Evolutionary conservation across 345 rosid genomes (phyloP).

Genomic region (Populus euphratica): DNA sequence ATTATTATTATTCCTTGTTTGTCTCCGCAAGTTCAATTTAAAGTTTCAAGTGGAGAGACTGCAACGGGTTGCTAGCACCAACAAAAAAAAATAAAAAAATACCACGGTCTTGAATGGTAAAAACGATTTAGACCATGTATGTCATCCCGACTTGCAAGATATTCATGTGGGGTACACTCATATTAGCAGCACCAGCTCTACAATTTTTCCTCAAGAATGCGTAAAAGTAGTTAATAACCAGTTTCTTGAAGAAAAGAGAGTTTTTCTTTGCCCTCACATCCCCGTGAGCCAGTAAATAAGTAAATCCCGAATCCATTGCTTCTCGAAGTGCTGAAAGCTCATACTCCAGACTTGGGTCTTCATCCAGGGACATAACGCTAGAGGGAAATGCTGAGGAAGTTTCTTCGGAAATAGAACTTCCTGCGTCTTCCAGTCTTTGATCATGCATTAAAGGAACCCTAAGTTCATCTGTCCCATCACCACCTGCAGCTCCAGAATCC

Average conservation of each 20-base stretch:
- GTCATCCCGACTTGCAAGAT: constrained; percentile 85
- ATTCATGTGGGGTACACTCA: constrained; percentile 88
- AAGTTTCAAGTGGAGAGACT: not conserved
- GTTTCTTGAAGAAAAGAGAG: constrained; percentile 76
- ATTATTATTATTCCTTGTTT: not conserved
- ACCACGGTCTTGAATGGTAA: not conserved
- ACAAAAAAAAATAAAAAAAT: not conserved
- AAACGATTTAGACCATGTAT: constrained; percentile 59
- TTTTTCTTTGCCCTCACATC: constrained; percentile 84
- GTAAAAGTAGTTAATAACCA: constrained; percentile 85
- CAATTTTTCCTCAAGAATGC: constrained; percentile 78
- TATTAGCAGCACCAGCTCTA: constrained; percentile 73
- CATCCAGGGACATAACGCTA: constrained; percentile 46
- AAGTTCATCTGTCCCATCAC: constrained; percentile 47
- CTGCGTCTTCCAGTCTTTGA: constrained; percentile 28
- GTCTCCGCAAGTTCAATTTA: not conserved
- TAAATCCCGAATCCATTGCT: constrained; percentile 80
- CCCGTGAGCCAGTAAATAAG: constrained; percentile 72
- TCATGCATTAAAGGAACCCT: constrained; percentile 57
- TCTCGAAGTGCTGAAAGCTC: constrained; percentile 80
- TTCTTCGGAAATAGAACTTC: constrained; percentile 31
- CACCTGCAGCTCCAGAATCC: constrained; percentile 17
- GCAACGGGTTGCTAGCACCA: not conserved
- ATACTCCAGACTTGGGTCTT: constrained; percentile 73
- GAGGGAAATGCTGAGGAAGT: constrained; percentile 43